Evolutionary conservation across 179 eudicot species (phyloP).

Genomic region (Spinacia oleracea): DNA sequence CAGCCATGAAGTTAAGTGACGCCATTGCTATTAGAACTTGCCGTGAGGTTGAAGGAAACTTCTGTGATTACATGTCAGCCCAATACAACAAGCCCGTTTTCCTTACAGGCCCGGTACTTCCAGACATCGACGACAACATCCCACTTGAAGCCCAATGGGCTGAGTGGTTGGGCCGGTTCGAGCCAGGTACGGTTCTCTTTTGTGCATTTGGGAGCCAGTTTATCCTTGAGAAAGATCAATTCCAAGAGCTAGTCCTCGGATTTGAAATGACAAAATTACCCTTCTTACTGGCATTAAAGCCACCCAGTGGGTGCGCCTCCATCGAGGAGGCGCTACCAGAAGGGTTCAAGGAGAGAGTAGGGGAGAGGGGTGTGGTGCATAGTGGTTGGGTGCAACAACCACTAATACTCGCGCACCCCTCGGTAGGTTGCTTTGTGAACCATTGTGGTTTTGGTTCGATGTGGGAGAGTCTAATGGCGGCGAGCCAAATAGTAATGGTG

Average conservation of each 20-base stretch:
- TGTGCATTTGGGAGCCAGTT: conserved; percentile 77
- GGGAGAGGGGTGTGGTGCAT: conserved; percentile 51
- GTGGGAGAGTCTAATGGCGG: too few relatives aligned
- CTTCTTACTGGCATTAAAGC: conserved; percentile 55
- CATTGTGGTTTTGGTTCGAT: conserved; percentile 87
- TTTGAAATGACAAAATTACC: conserved; percentile 58
- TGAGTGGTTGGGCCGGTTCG: too few relatives aligned
- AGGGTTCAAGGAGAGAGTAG: too few relatives aligned
- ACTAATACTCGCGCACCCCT: conserved; percentile 42
- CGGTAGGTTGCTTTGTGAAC: conserved; percentile 76
- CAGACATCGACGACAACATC: too few relatives aligned
- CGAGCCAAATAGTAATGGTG: conserved; percentile 57
- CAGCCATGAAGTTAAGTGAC: too few relatives aligned
- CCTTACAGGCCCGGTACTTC: too few relatives aligned
- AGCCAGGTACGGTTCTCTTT: too few relatives aligned
- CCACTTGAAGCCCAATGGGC: too few relatives aligned
- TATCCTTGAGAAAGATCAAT: conserved; percentile 54
- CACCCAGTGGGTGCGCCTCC: conserved; percentile 44
- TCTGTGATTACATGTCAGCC: too few relatives aligned
- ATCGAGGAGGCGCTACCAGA: conserved; percentile 60
- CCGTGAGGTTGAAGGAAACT: too few relatives aligned
- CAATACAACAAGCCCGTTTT: too few relatives aligned
- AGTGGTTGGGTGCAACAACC: conserved; percentile 70
- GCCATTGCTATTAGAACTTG: too few relatives aligned
- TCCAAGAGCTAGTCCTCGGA: conserved; percentile 59